phyloP scores from a whole-genome alignment of 306 rosid species.

The Prunus mume region DNA sequence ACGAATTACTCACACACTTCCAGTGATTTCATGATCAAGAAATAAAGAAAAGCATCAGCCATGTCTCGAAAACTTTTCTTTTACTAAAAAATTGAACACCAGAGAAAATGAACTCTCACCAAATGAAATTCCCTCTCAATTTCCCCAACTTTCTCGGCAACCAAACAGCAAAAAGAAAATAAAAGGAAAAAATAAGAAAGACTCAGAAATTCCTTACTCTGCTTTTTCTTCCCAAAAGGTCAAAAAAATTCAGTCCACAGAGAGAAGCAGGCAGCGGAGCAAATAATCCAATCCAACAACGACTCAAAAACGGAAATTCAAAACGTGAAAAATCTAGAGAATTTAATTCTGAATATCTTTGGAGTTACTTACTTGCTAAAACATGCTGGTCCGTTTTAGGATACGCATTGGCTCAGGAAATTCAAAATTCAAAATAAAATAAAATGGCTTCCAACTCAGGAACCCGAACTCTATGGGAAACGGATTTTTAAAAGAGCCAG shows the following conservation, averaged over 20 bases:
- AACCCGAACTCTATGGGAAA: conserved; percentile 26
- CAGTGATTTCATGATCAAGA: background rate
- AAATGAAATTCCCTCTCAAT: background rate
- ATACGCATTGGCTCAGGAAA: background rate
- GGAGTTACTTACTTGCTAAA: conserved; percentile 34
- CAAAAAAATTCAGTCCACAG: background rate
- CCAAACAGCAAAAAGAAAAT: conserved; percentile 22
- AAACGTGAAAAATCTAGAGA: background rate
- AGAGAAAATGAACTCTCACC: background rate
- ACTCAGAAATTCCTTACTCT: conserved; percentile 22
- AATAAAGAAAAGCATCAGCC: background rate
- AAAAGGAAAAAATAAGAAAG: conserved; percentile 1
- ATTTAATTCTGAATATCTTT: conserved; percentile 3
- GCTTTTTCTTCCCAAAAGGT: conserved; percentile 37
- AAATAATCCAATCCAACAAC: background rate
- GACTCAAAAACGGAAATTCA: conserved; percentile 1
- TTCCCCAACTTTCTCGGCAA: conserved; percentile 26
- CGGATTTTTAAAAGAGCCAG: background rate
- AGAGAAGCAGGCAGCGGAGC: background rate
- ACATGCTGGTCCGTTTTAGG: conserved; percentile 6
- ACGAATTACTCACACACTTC: background rate
- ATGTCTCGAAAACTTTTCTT: background rate
- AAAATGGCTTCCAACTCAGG: background rate
- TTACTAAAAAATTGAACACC: background rate
- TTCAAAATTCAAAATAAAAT: conserved; percentile 34